Base-by-base conservation (phyloP, 208 protist species). In the Trichomonas vaginalis region DNA sequence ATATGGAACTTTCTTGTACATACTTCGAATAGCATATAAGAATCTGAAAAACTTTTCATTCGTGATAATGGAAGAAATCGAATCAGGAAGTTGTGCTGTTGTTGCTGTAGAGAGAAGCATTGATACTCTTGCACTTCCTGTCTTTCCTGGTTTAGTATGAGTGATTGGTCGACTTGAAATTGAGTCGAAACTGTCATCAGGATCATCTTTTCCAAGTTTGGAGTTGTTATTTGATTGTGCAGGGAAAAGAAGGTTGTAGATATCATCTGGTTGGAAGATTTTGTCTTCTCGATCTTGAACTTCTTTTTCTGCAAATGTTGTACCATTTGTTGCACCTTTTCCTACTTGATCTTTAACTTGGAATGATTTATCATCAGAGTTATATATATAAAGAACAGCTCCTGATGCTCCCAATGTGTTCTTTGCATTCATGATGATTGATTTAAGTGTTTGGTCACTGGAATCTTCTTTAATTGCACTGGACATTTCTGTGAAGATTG, bases 1-100 rank as follows among this genome's bases (percentile, higher is more conserved):
- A 95, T 98, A 98, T 40, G 97, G 97, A 51, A 97, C 97, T 23
- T 96, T 62, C 70, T 92, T 46, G 40, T 96, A 96, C n/a, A 48
- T 92, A 45, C 4, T 8, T 42, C 86, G 3, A 40, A 96, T 90
- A 45, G 32, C 42, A 35, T 0, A 23, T n/a, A 96, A 21, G 40
- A 96, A 96, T 46, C 80, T 2, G 37, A 48, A 80, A 1, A 96
- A 35, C 32, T 61, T 62, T 21, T 48, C 40, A 48, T 42, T 49
- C 32, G 70, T 23, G 6, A 96, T 87, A 10, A 49, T 70, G 95
- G 40, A 96, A 40, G 10, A 96, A 96, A 23, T 92, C 49, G 21
- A 95, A 83, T 83, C 35, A 42, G 79, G 27, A 17, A 83, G 27
- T 17, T 83, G 35, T 42, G 27, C 3, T 9, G 27, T 42, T 40